phyloP scores from a whole-genome alignment of 192 early-diverging fungal genomes.

The Mortierella hygrophila region DNA sequence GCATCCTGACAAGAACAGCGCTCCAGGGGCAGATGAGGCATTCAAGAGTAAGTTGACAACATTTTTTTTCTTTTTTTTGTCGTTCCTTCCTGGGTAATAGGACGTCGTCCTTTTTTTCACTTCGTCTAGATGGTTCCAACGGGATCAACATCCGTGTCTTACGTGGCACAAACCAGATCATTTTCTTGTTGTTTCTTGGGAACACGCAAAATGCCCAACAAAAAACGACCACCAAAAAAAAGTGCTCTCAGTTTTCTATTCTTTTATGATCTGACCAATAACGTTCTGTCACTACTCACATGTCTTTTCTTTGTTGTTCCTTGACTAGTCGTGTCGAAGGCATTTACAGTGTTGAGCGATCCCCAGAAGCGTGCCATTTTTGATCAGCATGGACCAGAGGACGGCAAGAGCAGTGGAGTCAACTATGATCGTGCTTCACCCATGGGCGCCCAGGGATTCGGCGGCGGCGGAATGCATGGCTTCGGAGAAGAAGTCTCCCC shows the following conservation, averaged over 20 bases:
- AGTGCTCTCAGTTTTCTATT: constrained; percentile 6
- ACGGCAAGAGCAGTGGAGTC: constrained; percentile 62
- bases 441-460: constrained; percentile 49
- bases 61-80: neutral
- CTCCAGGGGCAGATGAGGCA: constrained; percentile 95
- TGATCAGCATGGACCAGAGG: constrained; percentile 87
- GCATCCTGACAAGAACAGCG: constrained; percentile 97
- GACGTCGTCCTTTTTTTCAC: neutral
- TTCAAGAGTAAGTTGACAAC: constrained; percentile 82
- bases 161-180: constrained; percentile 26
- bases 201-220: neutral
- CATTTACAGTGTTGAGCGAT: constrained; percentile 91
- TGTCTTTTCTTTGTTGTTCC: neutral
- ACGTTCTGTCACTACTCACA: neutral
- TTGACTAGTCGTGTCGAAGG: constrained; percentile 85
- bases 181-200: constrained; percentile 5
- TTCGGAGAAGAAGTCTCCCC: constrained; percentile 83
- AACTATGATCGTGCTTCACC: constrained; percentile 53
- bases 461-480: constrained; percentile 44
- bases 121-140: constrained; percentile 86
- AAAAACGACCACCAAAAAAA: neutral
- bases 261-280: neutral
- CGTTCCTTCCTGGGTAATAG: neutral
- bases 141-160: constrained; percentile 23
- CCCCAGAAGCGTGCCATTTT: constrained; percentile 87